phyloP scores from a whole-genome alignment of 179 eudicot species.

The Kewa caespitosa region DNA sequence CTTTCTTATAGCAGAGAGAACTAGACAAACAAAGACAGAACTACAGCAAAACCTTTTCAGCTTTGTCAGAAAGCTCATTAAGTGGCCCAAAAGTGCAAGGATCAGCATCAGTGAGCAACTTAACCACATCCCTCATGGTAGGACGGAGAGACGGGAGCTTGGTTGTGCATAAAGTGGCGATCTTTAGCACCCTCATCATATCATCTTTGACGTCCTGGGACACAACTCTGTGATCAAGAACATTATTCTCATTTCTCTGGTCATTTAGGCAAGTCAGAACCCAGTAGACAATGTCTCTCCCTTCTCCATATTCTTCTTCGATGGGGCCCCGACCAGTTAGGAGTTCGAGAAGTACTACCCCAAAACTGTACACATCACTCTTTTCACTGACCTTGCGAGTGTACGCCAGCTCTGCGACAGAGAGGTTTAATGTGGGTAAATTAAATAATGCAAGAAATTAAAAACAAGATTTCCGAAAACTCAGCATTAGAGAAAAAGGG shows the following conservation, averaged over 20 bases:
- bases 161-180: constrained; percentile 65
- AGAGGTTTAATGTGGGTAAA: not conserved
- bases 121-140: constrained; percentile 70
- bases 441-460: not conserved
- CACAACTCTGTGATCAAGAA: constrained; percentile 53
- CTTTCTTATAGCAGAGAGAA: not conserved
- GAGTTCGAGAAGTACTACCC: constrained; percentile 79
- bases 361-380: constrained; percentile 85
- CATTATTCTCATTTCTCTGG: constrained; percentile 24
- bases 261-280: constrained; percentile 46
- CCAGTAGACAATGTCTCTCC: constrained; percentile 79
- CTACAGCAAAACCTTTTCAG: constrained; percentile 21
- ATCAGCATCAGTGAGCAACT: constrained; percentile 73
- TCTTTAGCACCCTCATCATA: constrained; percentile 67
- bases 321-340: constrained; percentile 67
- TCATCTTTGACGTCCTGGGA: constrained; percentile 37
- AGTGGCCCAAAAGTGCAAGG: constrained; percentile 29
- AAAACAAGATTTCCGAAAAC: not conserved
- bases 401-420: constrained; percentile 67
- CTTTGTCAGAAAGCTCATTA: constrained; percentile 20
- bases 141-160: constrained; percentile 77
- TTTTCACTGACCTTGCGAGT: constrained; percentile 71
- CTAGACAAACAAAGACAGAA: no score
- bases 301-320: constrained; percentile 73
- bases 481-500: not conserved